A percentile compares a stretch with the other conserved stretches of the same genome.
Evolutionary conservation across 495 filamentous ascomycete species (phyloP).

Genomic region (Penicillium crystallinum): DNA sequence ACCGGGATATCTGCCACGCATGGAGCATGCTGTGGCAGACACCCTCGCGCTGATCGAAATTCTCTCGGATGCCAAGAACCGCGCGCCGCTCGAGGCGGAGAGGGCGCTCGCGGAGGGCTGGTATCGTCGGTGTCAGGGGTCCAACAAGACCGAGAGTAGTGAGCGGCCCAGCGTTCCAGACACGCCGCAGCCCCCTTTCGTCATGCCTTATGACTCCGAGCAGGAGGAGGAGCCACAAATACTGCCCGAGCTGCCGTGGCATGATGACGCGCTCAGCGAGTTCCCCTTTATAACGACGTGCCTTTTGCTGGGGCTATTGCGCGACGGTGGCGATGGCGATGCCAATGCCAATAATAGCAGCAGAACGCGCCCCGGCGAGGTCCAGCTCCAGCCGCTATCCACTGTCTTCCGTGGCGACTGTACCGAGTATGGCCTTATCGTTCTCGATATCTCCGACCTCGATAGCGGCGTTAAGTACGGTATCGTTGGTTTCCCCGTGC

Average conservation of each 20-base stretch:
- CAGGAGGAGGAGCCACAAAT: background rate
- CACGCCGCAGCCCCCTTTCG: slow-evolving; percentile 13
- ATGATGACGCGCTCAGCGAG: slow-evolving; percentile 9
- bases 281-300: slow-evolving; percentile 16
- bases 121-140: slow-evolving; percentile 12
- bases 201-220: background rate
- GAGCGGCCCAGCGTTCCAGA: slow-evolving; percentile 16
- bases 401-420: slow-evolving; percentile 16
- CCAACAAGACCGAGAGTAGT: background rate
- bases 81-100: slow-evolving; percentile 16
- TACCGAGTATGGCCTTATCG: slow-evolving; percentile 10
- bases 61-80: slow-evolving; percentile 12
- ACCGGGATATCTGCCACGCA: background rate
- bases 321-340: background rate
- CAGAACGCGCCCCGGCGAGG: slow-evolving; percentile 7
- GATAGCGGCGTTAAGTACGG: slow-evolving; percentile 14
- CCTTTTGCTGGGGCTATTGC: slow-evolving; percentile 14
- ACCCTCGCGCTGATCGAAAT: slow-evolving; percentile 13
- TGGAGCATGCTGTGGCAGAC: slow-evolving; percentile 8
- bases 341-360: background rate
- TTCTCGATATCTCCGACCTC: slow-evolving; percentile 19
- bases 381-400: slow-evolving; percentile 16
- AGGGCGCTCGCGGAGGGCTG: slow-evolving; percentile 6
- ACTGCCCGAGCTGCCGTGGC: slow-evolving; percentile 14
- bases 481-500: slow-evolving; percentile 8